Percentiles rank a stretch among this genome's conserved stretches.
Conservation (phyloP, 2,329 filamentous ascomycete species). For the Penicillium crustosum region DNA sequence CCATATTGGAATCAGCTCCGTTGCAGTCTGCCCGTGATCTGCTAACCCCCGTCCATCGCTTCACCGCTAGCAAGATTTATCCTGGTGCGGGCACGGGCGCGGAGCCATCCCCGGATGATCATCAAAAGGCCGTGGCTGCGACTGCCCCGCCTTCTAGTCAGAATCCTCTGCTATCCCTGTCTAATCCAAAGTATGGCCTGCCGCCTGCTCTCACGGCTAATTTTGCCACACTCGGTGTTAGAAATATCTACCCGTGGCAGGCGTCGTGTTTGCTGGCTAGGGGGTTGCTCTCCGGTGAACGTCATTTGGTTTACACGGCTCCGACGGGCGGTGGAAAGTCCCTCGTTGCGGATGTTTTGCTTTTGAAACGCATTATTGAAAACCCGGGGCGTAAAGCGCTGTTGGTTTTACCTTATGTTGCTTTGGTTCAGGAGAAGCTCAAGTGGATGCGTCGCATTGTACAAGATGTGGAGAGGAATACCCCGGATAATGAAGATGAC, state of each 20-base stretch:
- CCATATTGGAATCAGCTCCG: conserved; percentile 17
- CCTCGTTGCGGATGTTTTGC: conserved; percentile 69
- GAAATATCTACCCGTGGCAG: conserved; percentile 76
- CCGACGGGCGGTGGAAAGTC: conserved; percentile 78
- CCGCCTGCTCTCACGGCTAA: conserved; percentile 62
- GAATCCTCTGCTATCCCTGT: conserved; percentile 56
- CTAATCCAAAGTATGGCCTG: conserved; percentile 63
- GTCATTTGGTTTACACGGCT: conserved; percentile 75
- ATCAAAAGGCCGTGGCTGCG: conserved; percentile 50
- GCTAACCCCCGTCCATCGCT: conserved; percentile 25
- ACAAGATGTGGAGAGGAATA: conserved; percentile 54
- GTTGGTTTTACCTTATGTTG: conserved; percentile 73
- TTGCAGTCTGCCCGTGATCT: conserved; percentile 33
- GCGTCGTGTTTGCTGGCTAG: conserved; percentile 69
- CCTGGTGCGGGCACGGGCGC: conserved; percentile 27
- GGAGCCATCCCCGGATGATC: conserved; percentile 12
- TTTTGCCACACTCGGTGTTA: conserved; percentile 66
- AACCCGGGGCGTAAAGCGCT: conserved; percentile 66
- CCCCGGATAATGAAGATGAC: conserved; percentile 34
- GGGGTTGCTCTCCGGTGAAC: conserved; percentile 63
- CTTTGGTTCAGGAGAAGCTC: conserved; percentile 76
- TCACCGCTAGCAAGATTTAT: conserved; percentile 45
- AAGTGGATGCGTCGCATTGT: conserved; percentile 70
- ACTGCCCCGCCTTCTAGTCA: conserved; percentile 40
- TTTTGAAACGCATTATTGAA: conserved; percentile 69